Evolutionary conservation across 371 early-diverging fungal genomes (phyloP).

Genomic region (Mucor velutinosus): DNA sequence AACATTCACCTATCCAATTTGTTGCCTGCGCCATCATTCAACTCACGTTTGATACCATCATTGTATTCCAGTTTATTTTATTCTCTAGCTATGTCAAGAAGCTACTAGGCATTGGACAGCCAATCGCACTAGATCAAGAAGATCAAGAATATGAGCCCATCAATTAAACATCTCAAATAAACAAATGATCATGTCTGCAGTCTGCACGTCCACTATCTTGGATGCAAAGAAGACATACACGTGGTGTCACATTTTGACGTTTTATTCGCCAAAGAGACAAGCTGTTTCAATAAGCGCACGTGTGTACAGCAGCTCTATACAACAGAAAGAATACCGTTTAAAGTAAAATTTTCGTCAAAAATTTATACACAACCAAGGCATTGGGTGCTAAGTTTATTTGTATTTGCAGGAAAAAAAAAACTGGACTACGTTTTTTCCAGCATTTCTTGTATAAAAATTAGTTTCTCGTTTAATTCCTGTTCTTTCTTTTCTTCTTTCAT

Average conservation of each 20-base stretch:
- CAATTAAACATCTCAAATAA: background rate
- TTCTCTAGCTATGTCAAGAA: slow-evolving; percentile 45
- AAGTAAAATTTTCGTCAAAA: background rate
- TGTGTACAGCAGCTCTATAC: background rate
- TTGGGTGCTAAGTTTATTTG: background rate
- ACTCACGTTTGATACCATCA: slow-evolving; percentile 58
- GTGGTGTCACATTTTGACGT: slow-evolving; percentile 13
- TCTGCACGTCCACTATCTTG: background rate
- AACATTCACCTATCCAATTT: slow-evolving; percentile 64
- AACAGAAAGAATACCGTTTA: background rate
- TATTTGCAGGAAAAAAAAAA: background rate
- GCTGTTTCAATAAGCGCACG: background rate
- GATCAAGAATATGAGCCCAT: slow-evolving; percentile 1
- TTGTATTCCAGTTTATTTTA: slow-evolving; percentile 56
- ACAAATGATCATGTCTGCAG: background rate
- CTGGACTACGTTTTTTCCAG: slow-evolving; percentile 1
- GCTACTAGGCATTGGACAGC: slow-evolving; percentile 14
- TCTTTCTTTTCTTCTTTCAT: background rate
- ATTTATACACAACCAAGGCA: background rate
- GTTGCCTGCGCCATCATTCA: slow-evolving; percentile 65
- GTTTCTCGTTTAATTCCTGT: background rate
- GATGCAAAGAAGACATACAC: background rate
- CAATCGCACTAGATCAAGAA: background rate
- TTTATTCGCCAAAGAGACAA: background rate
- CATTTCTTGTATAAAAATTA: background rate